Base-by-base conservation (phyloP, 2,329 filamentous ascomycete genomes). In the Pezicula radicicola region DNA sequence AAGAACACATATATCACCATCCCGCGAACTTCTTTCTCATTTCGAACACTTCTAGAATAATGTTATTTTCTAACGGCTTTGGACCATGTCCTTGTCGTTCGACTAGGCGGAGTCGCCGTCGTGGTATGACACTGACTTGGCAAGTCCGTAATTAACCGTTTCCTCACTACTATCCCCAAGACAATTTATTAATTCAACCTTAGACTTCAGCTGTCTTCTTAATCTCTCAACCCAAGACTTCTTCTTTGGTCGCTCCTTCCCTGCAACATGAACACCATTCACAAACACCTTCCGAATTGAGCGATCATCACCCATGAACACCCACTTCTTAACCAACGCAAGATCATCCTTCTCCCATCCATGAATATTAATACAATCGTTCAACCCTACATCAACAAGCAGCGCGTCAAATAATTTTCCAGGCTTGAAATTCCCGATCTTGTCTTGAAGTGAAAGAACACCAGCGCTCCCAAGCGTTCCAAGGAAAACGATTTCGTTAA, bases 391-490 rank as follows among this genome's bases (percentile, higher is more conserved):
- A 40, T 48, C 46, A 25, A 48, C 33, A 18, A 45, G 30, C 76
- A 96, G 89, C 55, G 88, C 91, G 75, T 97, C 93, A 80, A 86
- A 97, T 56, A 89, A 80, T 84, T 87, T 93, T 1, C 91, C 93
- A 1, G 86, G 78, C 60, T 90, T 87, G 65, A 97, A 97, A 0
- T 77, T 85, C 3, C 93, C 93, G 6, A 96, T 77, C 52, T 75
- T 79, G 9, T 80, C 76, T 45, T 79, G 79, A 54, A 97, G 74
- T 2, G 90, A 44, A 36, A 54, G 54, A 16, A 76, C 76, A 51
- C 65, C 68, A 2, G 77, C 76, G 1, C 74, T 76, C 43, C 75
- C 72, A 54, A 79, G 73, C 0, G 77, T 79, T 0, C 75, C 75
- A 70, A 79, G 75, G 55, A 75, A 72, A 33, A 79, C 56, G 61